Conservation (phyloP, 495 filamentous ascomycete species). For the Hypoxylon fragiforme region DNA sequence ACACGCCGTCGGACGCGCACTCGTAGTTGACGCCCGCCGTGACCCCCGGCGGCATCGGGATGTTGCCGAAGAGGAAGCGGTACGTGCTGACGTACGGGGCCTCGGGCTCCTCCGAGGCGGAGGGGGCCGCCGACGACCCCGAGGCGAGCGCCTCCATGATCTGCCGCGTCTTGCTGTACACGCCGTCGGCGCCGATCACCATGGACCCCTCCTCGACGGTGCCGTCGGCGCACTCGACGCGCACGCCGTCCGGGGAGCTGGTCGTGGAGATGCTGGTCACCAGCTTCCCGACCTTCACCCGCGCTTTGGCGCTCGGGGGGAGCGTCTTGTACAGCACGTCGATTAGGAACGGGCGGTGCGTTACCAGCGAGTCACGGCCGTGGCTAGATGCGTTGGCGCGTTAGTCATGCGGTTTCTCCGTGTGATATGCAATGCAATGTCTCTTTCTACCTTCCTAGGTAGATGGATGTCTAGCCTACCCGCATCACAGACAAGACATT, state of each 20-base stretch:
- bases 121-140: no score
- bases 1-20: slow-evolving; percentile 16
- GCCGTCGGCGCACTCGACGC: slow-evolving; percentile 47
- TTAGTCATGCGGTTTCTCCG: no score
- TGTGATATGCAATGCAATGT: no score
- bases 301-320: slow-evolving; percentile 35
- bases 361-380: slow-evolving; percentile 41
- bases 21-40: slow-evolving; percentile 16
- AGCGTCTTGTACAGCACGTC: slow-evolving; percentile 41
- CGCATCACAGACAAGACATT: no score
- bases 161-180: slow-evolving; percentile 49
- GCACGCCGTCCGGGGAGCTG: slow-evolving; percentile 34
- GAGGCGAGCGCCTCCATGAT: slow-evolving; percentile 50
- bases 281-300: slow-evolving; percentile 38
- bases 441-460: no score
- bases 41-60: slow-evolving; percentile 33
- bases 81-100: slow-evolving; percentile 37
- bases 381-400: slow-evolving; percentile 25
- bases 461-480: no score
- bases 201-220: slow-evolving; percentile 46
- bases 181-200: slow-evolving; percentile 58
- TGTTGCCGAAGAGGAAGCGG: slow-evolving; percentile 35
- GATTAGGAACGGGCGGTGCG: slow-evolving; percentile 42
- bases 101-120: no score
- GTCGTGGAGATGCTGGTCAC: slow-evolving; percentile 34